Evolutionary conservation across 1,284 basidiomycete genomes (phyloP).

Genomic region (Neolentinus lepideus): DNA sequence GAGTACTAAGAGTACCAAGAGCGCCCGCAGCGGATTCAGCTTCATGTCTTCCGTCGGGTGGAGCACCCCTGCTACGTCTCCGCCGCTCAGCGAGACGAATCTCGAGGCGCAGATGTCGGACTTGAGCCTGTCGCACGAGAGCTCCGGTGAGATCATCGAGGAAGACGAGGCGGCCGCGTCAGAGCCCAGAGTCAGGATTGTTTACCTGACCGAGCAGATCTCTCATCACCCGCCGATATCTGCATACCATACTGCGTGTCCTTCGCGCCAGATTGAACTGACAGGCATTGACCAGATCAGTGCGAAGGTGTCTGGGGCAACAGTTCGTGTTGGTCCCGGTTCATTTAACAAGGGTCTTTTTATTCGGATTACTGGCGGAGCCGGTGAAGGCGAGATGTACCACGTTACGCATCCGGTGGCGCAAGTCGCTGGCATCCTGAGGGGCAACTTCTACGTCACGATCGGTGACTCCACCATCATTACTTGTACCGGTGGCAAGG

Average conservation of each 20-base stretch:
- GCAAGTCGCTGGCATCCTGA: conserved; percentile 85
- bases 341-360: conserved; percentile 86
- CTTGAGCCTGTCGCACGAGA: conserved; percentile 43
- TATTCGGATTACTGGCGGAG: conserved; percentile 67
- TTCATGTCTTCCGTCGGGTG: conserved; percentile 42
- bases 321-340: conserved; percentile 79
- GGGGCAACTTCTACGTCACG: conserved; percentile 88
- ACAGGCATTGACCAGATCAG: conserved; percentile 88
- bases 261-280: conserved; percentile 66
- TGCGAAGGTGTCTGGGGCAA: conserved; percentile 83
- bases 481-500: conserved; percentile 69
- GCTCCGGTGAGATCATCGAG: conserved; percentile 18
- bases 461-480: conserved; percentile 77
- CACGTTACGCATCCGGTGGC: conserved; percentile 89
- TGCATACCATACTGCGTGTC: conserved; percentile 78
- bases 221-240: conserved; percentile 97
- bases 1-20: conserved; percentile 47
- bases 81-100: conserved; percentile 33
- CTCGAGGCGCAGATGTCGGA: conserved; percentile 50
- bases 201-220: conserved; percentile 78
- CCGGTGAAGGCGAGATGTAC: conserved; percentile 78
- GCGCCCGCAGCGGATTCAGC: conserved; percentile 37
- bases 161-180: conserved; percentile 12
- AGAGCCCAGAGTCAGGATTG: conserved; percentile 46
- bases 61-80: conserved; percentile 42